These are phyloP conservation scores for Fusarium sp. DNA, from an alignment of 2,329 filamentous ascomycete species.

Conservation along the genomic window DNA sequence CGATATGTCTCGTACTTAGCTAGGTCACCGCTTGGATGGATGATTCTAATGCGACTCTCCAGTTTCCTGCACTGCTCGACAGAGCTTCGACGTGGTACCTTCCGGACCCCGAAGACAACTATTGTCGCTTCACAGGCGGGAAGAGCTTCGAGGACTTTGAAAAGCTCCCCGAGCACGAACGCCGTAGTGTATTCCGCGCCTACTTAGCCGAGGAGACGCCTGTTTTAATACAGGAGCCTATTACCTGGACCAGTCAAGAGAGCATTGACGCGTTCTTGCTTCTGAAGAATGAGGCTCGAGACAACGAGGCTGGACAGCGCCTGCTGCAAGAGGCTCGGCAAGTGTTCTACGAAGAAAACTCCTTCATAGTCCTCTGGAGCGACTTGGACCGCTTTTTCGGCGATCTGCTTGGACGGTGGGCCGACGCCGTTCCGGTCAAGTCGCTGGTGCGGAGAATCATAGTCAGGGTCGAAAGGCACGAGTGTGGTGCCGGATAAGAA, in stretches of 20 bases:
- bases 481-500: not conserved
- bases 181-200: not conserved
- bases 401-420: constrained; percentile 13
- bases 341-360: constrained; percentile 16
- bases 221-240: not conserved
- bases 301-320: not conserved
- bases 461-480: constrained; percentile 3
- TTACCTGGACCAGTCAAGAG: constrained; percentile 7
- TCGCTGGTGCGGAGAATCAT: constrained; percentile 1
- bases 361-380: not conserved
- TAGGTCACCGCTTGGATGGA: not conserved
- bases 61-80: not conserved
- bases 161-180: not conserved
- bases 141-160: constrained; percentile 1
- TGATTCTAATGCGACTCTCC: not conserved
- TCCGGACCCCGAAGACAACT: not conserved
- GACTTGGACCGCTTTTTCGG: constrained; percentile 6
- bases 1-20: not conserved
- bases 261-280: constrained; percentile 6
- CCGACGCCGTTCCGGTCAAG: not conserved
- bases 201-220: constrained; percentile 2
- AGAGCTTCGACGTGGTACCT: not conserved
- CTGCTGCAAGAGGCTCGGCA: constrained; percentile 13
- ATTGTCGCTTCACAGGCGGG: not conserved
- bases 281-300: not conserved